Evolutionary conservation across 768 basidiomycete genomes (phyloP).

Genomic region (Kwoniella sp.): DNA sequence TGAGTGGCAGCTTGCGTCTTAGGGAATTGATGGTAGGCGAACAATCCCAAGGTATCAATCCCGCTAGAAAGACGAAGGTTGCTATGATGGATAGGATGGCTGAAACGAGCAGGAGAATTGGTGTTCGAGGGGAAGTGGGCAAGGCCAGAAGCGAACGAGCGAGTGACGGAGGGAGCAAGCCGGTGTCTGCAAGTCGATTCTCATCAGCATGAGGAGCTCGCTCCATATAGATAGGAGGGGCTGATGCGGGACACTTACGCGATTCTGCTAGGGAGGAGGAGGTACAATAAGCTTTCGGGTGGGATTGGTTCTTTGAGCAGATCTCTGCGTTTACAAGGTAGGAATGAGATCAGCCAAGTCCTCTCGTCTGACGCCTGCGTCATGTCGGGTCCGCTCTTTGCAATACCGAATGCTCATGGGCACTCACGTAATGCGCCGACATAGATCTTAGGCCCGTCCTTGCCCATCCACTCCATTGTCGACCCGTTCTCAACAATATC

Average conservation of each 20-base stretch:
- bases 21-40: not conserved
- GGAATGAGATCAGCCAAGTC: too few species aligned
- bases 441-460: slow-evolving; percentile 8
- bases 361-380: too few species aligned
- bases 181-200: not conserved
- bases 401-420: not conserved
- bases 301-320: not conserved
- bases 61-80: not conserved
- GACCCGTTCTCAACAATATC: not conserved
- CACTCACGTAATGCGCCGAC: slow-evolving; percentile 18
- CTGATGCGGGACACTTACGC: slow-evolving; percentile 7
- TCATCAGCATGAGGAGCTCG: not conserved
- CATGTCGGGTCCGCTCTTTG: too few species aligned
- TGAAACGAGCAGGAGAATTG: slow-evolving; percentile 13
- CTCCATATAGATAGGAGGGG: too few species aligned
- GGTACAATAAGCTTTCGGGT: slow-evolving; percentile 10
- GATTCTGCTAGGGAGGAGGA: slow-evolving; percentile 7
- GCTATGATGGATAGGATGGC: slow-evolving; percentile 6
- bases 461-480: slow-evolving; percentile 8
- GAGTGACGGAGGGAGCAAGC: not conserved
- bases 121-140: slow-evolving; percentile 11
- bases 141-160: not conserved
- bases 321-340: not conserved
- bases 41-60: slow-evolving; percentile 4
- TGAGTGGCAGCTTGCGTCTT: not conserved